Evolutionary conservation across 1,139 yeast species (phyloP).

Genomic region (Kluyveromyces marxianus): DNA sequence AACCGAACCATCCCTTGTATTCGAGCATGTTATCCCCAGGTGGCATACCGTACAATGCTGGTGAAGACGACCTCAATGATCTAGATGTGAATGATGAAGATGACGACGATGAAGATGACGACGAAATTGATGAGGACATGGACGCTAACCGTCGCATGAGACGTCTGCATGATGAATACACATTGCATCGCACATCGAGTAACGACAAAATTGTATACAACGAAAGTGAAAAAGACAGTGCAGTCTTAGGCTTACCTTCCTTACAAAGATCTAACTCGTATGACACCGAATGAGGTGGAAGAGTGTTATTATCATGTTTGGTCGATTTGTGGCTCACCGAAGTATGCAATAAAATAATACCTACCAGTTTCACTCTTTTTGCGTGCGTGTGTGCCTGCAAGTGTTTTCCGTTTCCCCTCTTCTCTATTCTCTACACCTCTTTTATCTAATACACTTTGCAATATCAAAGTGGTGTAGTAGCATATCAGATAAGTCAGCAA

Average conservation of each 20-base stretch:
- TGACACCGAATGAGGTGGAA: not conserved
- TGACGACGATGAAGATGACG: slow-evolving; percentile 20
- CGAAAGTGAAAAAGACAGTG: slow-evolving; percentile 33
- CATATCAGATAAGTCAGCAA: no score
- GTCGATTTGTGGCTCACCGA: not conserved
- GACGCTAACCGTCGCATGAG: slow-evolving; percentile 11
- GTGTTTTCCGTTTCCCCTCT: no score
- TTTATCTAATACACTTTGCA: no score
- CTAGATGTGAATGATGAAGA: slow-evolving; percentile 21
- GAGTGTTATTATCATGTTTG: not conserved
- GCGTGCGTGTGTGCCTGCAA: no score
- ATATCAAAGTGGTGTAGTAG: no score
- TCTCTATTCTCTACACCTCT: no score
- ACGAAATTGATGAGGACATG: slow-evolving; percentile 19
- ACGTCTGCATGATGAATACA: slow-evolving; percentile 23
- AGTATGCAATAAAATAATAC: no score
- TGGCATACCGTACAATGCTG: slow-evolving; percentile 14
- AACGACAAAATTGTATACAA: slow-evolving; percentile 36
- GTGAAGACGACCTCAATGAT: slow-evolving; percentile 13
- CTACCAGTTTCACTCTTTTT: no score
- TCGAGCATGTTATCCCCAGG: slow-evolving; percentile 24
- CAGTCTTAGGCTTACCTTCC: slow-evolving; percentile 29
- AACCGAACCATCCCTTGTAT: slow-evolving; percentile 52
- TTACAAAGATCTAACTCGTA: slow-evolving; percentile 17
- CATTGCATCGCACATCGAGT: slow-evolving; percentile 37